Evolutionary conservation across 2,329 filamentous ascomycete species (phyloP), one percentile per base, ranked within the genome.

Genomic region (Diaporthe longicolla): DNA sequence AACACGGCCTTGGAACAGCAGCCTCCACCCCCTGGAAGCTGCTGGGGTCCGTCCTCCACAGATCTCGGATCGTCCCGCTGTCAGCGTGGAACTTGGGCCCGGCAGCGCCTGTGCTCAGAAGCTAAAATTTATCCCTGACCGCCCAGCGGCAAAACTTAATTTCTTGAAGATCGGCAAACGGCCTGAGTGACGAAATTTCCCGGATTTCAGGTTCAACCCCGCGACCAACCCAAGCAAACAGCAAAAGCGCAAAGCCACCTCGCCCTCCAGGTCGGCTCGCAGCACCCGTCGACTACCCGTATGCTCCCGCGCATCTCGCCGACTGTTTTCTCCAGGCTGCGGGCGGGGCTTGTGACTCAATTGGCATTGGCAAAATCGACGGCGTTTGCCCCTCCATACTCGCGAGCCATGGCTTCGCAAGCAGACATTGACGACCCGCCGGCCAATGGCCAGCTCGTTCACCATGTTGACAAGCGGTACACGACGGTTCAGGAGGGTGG

Each of bases 401-500:
- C 65, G 40, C 74, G 71, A 75, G 45, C 76, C 52, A 81, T 80
- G 79, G 76, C 78, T 7, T 70, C 76, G 40, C 74, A 76, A 54
- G 73, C 77, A 65, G 66, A 74, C 66, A 73, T 79, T 58, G 73
- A 76, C 55, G 77, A 79, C 17, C 71, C 80, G 73, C 79, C 81
- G 57, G 79, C 79, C 70, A 79, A 80, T 26, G 79, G 81, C 37
- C 80, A 83, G 75, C 81, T 78, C 48, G 78, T 86, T 72, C 77
- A 77, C 24, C 81, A 82, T 75, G 83, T 87, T 73, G 89, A 86
- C 50, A 84, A 87, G 78, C 83, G 86, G 40, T 90, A 87, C 77
- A 85, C 83, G 26, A 87, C 87, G 19, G 83, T 91, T 6, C 86
- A 83, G 75, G 89, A 91, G 77, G 89, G 89, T 0, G 86, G 88